phyloP scores from a whole-genome alignment of 306 rosid genomes.

The Fragaria iinumae region DNA sequence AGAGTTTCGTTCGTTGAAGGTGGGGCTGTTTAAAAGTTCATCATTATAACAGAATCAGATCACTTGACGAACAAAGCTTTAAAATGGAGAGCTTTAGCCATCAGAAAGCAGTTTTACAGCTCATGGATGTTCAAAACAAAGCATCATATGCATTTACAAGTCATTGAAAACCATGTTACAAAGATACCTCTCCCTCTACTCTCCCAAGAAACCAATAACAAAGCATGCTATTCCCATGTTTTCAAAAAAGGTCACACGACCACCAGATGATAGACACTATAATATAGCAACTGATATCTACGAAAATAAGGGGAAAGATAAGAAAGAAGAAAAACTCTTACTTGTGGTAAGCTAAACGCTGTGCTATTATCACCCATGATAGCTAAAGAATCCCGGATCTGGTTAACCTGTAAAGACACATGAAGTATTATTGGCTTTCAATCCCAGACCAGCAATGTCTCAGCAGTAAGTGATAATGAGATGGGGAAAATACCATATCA shows the following conservation, averaged over 20 bases:
- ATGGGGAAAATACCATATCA: slow-evolving; percentile 62
- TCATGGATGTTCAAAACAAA: not conserved
- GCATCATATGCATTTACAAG: not conserved
- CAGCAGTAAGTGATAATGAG: slow-evolving; percentile 24
- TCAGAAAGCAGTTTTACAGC: not conserved
- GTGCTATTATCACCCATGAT: slow-evolving; percentile 94
- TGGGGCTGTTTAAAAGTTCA: slow-evolving; percentile 75
- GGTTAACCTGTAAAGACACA: slow-evolving; percentile 72
- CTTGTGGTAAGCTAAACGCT: slow-evolving; percentile 96
- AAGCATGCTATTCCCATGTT: not conserved
- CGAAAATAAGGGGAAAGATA: not conserved
- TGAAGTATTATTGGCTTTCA: slow-evolving; percentile 26
- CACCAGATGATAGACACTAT: not conserved
- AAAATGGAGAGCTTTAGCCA: not conserved
- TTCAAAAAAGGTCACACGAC: not conserved
- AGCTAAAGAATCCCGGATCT: slow-evolving; percentile 91
- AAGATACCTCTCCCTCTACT: not conserved
- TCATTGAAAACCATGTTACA: not conserved
- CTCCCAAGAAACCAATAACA: slow-evolving; percentile 10
- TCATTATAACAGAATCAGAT: slow-evolving; percentile 21
- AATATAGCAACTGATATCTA: not conserved
- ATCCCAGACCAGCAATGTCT: slow-evolving; percentile 19
- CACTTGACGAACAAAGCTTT: slow-evolving; percentile 3
- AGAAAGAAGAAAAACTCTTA: slow-evolving; percentile 34
- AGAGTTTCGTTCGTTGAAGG: slow-evolving; percentile 88